Conservation (phyloP, 495 filamentous ascomycete genomes). For the Hypoxylon perforatum region DNA sequence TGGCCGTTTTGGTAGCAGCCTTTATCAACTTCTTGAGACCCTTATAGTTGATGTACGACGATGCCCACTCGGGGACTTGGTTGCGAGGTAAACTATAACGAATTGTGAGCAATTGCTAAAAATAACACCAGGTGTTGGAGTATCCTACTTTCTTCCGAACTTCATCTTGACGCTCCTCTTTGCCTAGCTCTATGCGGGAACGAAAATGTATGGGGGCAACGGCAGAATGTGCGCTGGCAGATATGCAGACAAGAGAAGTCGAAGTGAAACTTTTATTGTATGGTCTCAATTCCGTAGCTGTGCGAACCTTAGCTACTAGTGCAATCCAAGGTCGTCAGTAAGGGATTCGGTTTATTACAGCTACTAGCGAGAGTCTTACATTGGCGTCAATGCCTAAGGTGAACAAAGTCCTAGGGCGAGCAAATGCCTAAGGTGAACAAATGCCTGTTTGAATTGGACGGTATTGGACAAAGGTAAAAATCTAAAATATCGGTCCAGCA, state of each 20-base stretch:
- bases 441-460: not conserved
- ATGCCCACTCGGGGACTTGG: constrained; percentile 96
- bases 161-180: constrained; percentile 67
- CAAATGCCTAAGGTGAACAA: not conserved
- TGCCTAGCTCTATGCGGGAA: constrained; percentile 1
- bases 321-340: constrained; percentile 9
- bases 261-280: not conserved
- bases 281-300: not conserved
- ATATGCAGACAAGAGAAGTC: not conserved
- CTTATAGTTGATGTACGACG: constrained; percentile 96
- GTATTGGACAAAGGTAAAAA: constrained; percentile 12
- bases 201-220: not conserved
- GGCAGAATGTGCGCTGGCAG: constrained; percentile 2
- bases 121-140: not conserved
- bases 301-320: constrained; percentile 10
- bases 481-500: constrained; percentile 21
- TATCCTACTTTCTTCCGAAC: constrained; percentile 75
- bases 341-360: not conserved
- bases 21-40: constrained; percentile 95
- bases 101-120: constrained; percentile 27
- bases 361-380: constrained; percentile 1
- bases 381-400: not conserved
- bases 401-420: too few species aligned
- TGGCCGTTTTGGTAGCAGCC: constrained; percentile 69
- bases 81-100: constrained; percentile 80